A percentile compares a stretch with the other conserved stretches of the same genome.
phyloP scores from a whole-genome alignment of 2,329 filamentous ascomycete species.

The Fusarium multiceps region DNA sequence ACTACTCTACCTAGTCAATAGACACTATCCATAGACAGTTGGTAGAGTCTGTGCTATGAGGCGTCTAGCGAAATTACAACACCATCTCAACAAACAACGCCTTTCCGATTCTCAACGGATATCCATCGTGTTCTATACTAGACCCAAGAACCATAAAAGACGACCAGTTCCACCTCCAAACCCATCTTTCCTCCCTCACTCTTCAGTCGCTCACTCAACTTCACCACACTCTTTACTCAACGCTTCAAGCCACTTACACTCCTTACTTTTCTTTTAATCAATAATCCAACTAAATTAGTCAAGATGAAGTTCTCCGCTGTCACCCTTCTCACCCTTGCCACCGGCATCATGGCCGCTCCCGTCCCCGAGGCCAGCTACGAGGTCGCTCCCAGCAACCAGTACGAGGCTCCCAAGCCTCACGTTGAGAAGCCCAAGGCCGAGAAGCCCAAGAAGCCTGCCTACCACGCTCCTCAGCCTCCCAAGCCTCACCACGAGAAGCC shows the following conservation, averaged over 20 bases:
- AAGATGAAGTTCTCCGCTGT: slow-evolving; percentile 35
- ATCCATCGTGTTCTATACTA: neutral
- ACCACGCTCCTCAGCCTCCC: neutral
- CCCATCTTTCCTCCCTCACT: neutral
- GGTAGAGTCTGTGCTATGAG: neutral
- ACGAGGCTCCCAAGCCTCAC: slow-evolving; percentile 20
- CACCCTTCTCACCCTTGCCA: slow-evolving; percentile 33
- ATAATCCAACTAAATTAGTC: neutral
- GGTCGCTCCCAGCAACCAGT: slow-evolving; percentile 4
- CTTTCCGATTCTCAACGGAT: neutral
- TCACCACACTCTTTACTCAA: slow-evolving; percentile 14
- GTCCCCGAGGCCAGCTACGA: slow-evolving; percentile 26
- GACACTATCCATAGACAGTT: too few relatives aligned
- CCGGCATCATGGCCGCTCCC: slow-evolving; percentile 29
- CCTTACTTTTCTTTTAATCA: neutral
- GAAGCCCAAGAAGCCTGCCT: slow-evolving; percentile 3
- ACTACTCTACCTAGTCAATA: neutral
- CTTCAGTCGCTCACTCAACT: slow-evolving; percentile 28
- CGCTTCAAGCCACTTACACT: slow-evolving; percentile 7
- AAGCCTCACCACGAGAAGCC: slow-evolving; percentile 21
- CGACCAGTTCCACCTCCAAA: neutral
- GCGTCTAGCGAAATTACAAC: slow-evolving; percentile 9
- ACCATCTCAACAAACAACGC: neutral
- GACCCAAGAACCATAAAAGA: slow-evolving; percentile 17
- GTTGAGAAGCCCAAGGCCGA: slow-evolving; percentile 3